Evolutionary conservation across 2,329 filamentous ascomycete genomes (phyloP).

Genomic region (Chaetomium sp.): DNA sequence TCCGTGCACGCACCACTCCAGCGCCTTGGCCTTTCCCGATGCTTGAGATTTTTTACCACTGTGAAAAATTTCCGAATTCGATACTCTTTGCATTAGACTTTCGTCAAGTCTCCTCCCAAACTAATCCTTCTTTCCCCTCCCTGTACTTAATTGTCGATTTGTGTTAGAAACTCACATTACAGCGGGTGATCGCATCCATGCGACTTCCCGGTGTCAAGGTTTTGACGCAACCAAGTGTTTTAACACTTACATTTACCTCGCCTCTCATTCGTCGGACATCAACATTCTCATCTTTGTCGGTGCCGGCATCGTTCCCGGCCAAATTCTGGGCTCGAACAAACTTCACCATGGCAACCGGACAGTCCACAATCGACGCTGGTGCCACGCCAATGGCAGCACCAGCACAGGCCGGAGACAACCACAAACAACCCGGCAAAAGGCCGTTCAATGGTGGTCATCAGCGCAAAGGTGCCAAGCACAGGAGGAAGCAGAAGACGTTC

Average conservation of each 20-base stretch:
- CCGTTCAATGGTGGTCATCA: conserved; percentile 17
- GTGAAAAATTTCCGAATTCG: too few species aligned
- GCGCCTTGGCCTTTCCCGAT: too few species aligned
- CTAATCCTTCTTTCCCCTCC: too few species aligned
- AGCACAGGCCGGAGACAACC: not conserved
- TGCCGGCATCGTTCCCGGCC: not conserved
- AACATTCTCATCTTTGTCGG: too few species aligned
- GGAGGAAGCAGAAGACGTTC: conserved; percentile 47
- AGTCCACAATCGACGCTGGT: conserved; percentile 3
- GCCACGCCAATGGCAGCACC: not conserved
- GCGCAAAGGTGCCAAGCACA: conserved; percentile 37
- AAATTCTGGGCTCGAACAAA: not conserved
- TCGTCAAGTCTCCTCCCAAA: too few species aligned
- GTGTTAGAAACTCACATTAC: too few species aligned
- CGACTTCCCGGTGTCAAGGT: conserved; percentile 10
- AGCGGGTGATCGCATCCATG: conserved; percentile 2
- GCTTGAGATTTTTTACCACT: too few species aligned
- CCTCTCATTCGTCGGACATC: conserved; percentile 1
- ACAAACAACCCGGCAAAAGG: conserved; percentile 16
- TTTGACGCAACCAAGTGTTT: conserved; percentile 5
- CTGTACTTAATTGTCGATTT: too few species aligned
- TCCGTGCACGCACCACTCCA: not conserved
- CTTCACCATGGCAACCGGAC: conserved; percentile 9
- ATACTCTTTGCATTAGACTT: too few species aligned
- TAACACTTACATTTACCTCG: not conserved